A percentile compares a stretch with the other conserved stretches of the same genome.
Conservation (phyloP, 768 basidiomycete species). For the Mycena chlorophos region DNA sequence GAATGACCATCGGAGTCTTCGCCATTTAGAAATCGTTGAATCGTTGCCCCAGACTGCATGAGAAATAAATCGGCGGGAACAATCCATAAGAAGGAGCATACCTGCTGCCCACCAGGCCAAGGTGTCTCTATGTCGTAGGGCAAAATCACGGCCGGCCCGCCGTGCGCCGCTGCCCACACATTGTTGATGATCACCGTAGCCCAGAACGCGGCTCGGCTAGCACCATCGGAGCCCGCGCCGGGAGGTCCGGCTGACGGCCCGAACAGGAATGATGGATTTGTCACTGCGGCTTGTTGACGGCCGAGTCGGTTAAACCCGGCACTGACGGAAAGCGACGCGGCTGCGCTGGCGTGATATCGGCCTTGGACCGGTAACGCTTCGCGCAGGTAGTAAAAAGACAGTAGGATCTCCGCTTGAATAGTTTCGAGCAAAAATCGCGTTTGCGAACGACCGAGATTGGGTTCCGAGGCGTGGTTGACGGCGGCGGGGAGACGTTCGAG, state of each 20-base stretch:
- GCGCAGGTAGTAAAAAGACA: conserved; percentile 7
- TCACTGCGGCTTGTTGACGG: neutral
- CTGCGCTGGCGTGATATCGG: conserved; percentile 2
- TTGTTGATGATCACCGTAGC: neutral
- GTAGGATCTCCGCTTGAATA: conserved; percentile 3
- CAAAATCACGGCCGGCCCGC: neutral
- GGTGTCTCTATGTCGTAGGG: neutral
- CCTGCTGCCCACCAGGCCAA: neutral
- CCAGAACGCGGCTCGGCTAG: neutral
- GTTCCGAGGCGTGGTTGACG: neutral
- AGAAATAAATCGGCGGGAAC: neutral
- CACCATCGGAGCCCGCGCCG: neutral
- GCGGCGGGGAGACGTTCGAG: neutral
- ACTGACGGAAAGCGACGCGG: conserved; percentile 1
- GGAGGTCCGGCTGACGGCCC: neutral
- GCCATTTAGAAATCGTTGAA: neutral
- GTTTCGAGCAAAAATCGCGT: conserved; percentile 2
- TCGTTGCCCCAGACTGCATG: neutral
- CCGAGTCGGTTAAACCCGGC: neutral
- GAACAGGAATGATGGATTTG: neutral
- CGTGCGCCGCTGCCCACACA: neutral
- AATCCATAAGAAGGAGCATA: neutral
- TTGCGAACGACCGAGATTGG: neutral
- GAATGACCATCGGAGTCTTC: neutral
- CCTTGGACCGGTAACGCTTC: conserved; percentile 2